Evolutionary conservation across 176 grass and related monocot species (phyloP), one percentile per base, ranked within the genome.

Genomic region (Phyllostachys edulis): DNA sequence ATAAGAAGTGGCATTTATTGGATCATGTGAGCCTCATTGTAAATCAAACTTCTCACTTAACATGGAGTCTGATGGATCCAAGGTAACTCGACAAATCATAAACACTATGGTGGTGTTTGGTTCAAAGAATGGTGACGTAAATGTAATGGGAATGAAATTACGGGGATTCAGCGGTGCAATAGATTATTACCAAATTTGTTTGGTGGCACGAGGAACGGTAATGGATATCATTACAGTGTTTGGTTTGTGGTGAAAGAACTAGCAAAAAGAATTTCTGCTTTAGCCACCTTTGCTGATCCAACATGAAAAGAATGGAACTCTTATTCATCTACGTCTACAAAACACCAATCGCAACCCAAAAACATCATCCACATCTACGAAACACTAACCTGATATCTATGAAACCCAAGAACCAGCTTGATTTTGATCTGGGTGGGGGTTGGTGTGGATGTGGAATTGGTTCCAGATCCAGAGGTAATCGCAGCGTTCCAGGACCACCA

Each of bases 21-120:
- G 21, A 40, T 61, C 83, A 32, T 55, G 6, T 75, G 66, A 44
- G 12, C 50, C 17, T 89, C n/a, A 5, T 67, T 29, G 14, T 50
- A 73, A 70, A 80, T 66, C 32, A 75, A 23, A 56, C 34, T 77
- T 52, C 66, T 90, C 18, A 77, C 11, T 7, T 71, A 81, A 80
- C 13, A 85, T 87, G 73, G 90, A 94, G 49, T 73, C 85, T 79
- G 83, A 92, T 73, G 92, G 81, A 85, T 90, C 85, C 61, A 94
- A 97, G 92, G 92, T 97, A 85, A 78, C 5, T 67, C 32, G 47
- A n/a, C 16, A 82, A 45, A 61, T 57, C 29, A 81, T 75, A 69
- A 8, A 20, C 13, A 6, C 2, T 67, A 69, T 34, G 32, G 32
- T 34, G 32, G 32, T 34, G 32, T 34, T 34, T 34, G 32, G 32